These are phyloP conservation scores for Karstenula rhodostoma DNA, from an alignment of 2,329 filamentous ascomycete species.

Conservation along the genomic window DNA sequence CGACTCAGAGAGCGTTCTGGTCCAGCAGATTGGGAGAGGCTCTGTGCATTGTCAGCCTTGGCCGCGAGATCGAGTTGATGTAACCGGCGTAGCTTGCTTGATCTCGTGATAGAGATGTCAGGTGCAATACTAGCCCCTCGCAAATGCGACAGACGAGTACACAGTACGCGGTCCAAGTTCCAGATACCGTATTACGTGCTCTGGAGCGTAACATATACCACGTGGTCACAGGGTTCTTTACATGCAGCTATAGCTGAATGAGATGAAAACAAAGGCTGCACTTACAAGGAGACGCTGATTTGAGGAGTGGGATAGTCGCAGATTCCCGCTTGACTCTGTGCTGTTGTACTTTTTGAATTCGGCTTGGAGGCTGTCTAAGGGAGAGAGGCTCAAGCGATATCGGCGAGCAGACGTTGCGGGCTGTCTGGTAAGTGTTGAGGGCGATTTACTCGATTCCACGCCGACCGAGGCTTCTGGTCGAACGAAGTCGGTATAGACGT, in stretches of 20 bases:
- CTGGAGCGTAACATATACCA: background rate
- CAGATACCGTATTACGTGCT: background rate
- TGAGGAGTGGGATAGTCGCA: background rate
- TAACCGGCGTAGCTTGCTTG: background rate
- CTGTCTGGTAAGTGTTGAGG: background rate
- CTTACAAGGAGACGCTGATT: conserved; percentile 8
- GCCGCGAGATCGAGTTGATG: background rate
- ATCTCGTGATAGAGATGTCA: background rate
- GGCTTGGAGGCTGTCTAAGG: conserved; percentile 19
- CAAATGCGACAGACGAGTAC: background rate
- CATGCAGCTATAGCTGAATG: background rate
- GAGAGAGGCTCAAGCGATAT: conserved; percentile 18
- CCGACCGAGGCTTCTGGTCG: conserved; percentile 3
- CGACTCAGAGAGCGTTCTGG: conserved; percentile 1
- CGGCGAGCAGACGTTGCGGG: conserved; percentile 7
- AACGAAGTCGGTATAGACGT: background rate
- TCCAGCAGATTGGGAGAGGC: background rate
- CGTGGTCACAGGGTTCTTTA: background rate
- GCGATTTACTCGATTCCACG: background rate
- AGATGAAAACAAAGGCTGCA: background rate
- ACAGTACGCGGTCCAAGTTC: background rate
- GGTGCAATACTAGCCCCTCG: background rate
- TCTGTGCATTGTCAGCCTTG: conserved; percentile 6
- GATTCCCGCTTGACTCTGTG: background rate
- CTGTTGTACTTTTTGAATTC: conserved; percentile 17